Conservation (phyloP, 495 filamentous ascomycete species). For the Podospora tetraspora region DNA sequence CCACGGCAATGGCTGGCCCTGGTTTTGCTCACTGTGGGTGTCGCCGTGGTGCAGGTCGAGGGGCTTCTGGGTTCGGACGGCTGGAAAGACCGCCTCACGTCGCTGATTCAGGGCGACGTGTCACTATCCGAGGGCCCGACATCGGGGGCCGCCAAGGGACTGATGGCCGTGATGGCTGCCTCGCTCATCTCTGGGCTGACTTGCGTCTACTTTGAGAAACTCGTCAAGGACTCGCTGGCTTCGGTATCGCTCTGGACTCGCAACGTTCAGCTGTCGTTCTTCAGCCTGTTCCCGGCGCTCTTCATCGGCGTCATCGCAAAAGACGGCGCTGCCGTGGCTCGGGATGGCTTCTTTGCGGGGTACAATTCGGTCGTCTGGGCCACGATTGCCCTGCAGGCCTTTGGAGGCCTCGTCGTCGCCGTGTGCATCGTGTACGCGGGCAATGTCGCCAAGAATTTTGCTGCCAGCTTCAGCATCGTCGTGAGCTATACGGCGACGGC, state of each 20-base stretch:
- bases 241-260: conserved; percentile 62
- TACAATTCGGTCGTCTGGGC: conserved; percentile 68
- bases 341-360: conserved; percentile 64
- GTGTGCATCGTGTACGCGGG: conserved; percentile 60
- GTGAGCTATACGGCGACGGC: conserved; percentile 26
- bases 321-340: conserved; percentile 60
- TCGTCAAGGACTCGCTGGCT: conserved; percentile 58
- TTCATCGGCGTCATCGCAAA: conserved; percentile 67
- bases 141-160: conserved; percentile 48
- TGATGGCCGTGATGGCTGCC: conserved; percentile 57
- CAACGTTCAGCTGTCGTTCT: conserved; percentile 69
- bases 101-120: conserved; percentile 24
- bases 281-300: conserved; percentile 64
- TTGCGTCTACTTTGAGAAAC: conserved; percentile 67
- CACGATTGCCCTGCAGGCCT: conserved; percentile 56
- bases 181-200: conserved; percentile 59
- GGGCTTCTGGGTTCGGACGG: conserved; percentile 45
- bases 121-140: background rate
- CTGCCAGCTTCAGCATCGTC: conserved; percentile 60
- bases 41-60: conserved; percentile 55
- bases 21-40: conserved; percentile 56
- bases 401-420: conserved; percentile 61
- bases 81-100: conserved; percentile 45
- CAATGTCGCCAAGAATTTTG: conserved; percentile 61
- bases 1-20: conserved; percentile 59